Conservation (phyloP, 2,329 filamentous ascomycete species). For the Talaromyces sp. region DNA sequence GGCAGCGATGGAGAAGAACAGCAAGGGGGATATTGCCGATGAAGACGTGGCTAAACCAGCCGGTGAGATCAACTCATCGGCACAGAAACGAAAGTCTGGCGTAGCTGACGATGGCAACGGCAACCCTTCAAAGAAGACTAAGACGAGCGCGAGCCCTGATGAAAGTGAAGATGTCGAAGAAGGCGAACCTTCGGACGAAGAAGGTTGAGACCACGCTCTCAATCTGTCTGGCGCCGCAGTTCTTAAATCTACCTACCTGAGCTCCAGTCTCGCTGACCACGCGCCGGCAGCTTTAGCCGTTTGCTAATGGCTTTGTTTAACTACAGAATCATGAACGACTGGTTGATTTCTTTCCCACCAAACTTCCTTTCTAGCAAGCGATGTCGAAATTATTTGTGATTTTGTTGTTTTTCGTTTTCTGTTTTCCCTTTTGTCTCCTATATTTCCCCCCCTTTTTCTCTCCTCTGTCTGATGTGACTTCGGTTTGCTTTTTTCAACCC, state of each 20-base stretch:
- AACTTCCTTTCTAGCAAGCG: conserved; percentile 27
- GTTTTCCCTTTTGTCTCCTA: conserved; percentile 15
- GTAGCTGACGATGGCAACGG: conserved; percentile 39
- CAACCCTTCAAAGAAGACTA: conserved; percentile 47
- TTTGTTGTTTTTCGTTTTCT: conserved; percentile 2
- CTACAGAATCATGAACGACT: conserved; percentile 6
- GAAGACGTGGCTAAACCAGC: conserved; percentile 23
- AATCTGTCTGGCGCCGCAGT: not conserved
- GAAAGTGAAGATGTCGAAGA: conserved; percentile 49
- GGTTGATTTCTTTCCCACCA: conserved; percentile 16
- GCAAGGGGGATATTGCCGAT: conserved; percentile 38
- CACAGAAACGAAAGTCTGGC: conserved; percentile 50
- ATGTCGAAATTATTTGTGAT: conserved; percentile 18
- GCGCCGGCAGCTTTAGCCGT: not conserved
- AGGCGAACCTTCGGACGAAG: conserved; percentile 45
- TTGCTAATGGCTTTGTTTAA: conserved; percentile 1
- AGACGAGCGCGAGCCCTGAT: conserved; percentile 48
- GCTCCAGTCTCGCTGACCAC: conserved; percentile 6
- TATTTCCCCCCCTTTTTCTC: conserved; percentile 9
- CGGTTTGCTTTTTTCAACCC: conserved; percentile 4
- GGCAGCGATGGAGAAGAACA: conserved; percentile 73
- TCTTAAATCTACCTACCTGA: not conserved
- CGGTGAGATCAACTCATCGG: conserved; percentile 31
- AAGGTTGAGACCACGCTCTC: conserved; percentile 33
- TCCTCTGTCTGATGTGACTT: conserved; percentile 11